Conservation (phyloP, 192 early-diverging fungal genomes). For the Chytriomyces confervae region DNA sequence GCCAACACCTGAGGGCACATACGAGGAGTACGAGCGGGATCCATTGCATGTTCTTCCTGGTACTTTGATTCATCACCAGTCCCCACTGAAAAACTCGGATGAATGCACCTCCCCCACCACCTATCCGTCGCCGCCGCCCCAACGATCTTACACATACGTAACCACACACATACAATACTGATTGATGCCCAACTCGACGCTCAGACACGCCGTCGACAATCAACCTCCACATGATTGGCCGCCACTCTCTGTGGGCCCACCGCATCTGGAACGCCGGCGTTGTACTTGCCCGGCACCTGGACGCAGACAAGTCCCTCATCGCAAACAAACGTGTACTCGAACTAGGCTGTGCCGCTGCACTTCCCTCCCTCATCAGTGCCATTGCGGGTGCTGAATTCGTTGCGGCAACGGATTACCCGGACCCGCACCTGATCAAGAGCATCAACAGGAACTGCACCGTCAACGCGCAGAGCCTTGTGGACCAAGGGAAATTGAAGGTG, state of each 20-base stretch:
- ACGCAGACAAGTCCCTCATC: slow-evolving; percentile 67
- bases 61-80: neutral
- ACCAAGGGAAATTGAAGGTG: neutral
- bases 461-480: slow-evolving; percentile 48
- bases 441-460: slow-evolving; percentile 72
- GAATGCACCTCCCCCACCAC: too few relatives aligned
- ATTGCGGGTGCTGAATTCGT: slow-evolving; percentile 73
- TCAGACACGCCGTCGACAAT: slow-evolving; percentile 5
- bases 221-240: slow-evolving; percentile 34
- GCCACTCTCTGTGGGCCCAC: slow-evolving; percentile 78
- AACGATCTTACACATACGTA: too few relatives aligned
- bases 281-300: slow-evolving; percentile 79
- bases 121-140: too few relatives aligned
- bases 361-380: slow-evolving; percentile 76
- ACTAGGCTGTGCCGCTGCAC: slow-evolving; percentile 82
- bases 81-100: neutral
- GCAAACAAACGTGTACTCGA: slow-evolving; percentile 72
- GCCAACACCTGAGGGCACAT: slow-evolving; percentile 35
- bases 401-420: slow-evolving; percentile 79
- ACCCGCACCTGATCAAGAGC: slow-evolving; percentile 75
- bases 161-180: neutral
- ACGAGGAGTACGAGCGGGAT: slow-evolving; percentile 18
- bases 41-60: slow-evolving; percentile 2
- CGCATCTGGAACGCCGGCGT: slow-evolving; percentile 91
- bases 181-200: slow-evolving; percentile 10